phyloP scores from a whole-genome alignment of 2,329 filamentous ascomycete species.

The Colletotrichum filicis region DNA sequence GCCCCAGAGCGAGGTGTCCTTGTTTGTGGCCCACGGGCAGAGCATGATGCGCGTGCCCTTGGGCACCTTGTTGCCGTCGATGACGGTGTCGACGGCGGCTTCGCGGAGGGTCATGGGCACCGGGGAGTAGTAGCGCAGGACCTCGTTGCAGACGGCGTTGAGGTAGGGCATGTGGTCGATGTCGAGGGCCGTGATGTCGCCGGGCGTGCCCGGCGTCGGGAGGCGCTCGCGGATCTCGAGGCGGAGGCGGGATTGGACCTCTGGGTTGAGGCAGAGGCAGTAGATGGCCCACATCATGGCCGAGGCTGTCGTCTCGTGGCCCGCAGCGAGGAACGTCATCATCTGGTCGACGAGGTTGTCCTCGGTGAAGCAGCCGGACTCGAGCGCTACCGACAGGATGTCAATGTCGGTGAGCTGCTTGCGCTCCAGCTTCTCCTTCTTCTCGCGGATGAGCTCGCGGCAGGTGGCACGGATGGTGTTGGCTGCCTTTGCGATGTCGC shows the following conservation, averaged over 20 bases:
- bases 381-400: slow-evolving; percentile 83
- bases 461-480: slow-evolving; percentile 73
- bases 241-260: slow-evolving; percentile 74
- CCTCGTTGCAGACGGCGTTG: slow-evolving; percentile 81
- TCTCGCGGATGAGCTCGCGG: slow-evolving; percentile 74
- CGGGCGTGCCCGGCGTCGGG: slow-evolving; percentile 55
- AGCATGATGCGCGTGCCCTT: slow-evolving; percentile 78
- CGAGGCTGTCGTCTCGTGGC: slow-evolving; percentile 82
- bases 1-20: slow-evolving; percentile 78
- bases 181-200: slow-evolving; percentile 61
- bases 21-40: slow-evolving; percentile 75
- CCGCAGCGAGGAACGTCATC: slow-evolving; percentile 89
- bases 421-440: slow-evolving; percentile 65
- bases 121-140: slow-evolving; percentile 78
- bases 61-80: slow-evolving; percentile 74
- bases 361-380: slow-evolving; percentile 79
- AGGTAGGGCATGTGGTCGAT: slow-evolving; percentile 83
- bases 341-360: slow-evolving; percentile 87
- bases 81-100: slow-evolving; percentile 70
- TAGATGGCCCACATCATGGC: slow-evolving; percentile 82
- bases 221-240: slow-evolving; percentile 73
- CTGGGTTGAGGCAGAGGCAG: slow-evolving; percentile 72
- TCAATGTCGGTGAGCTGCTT: slow-evolving; percentile 69
- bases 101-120: slow-evolving; percentile 78
- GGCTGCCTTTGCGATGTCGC: slow-evolving; percentile 67